Evolutionary conservation across 2,329 filamentous ascomycete species (phyloP).

Genomic region (Beauveria bassiana): DNA sequence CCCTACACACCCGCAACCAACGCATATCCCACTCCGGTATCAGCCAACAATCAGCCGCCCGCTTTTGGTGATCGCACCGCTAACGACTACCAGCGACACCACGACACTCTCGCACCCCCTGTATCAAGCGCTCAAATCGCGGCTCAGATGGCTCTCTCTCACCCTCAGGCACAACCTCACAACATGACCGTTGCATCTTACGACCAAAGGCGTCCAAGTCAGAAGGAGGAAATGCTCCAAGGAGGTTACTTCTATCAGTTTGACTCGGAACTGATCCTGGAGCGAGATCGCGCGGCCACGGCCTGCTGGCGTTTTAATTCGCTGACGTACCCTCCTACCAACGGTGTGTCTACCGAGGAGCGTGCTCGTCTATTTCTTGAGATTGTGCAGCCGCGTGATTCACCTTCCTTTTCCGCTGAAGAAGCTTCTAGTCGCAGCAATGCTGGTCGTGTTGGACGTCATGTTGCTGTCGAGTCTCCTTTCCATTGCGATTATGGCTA

Average conservation of each 20-base stretch:
- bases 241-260: slow-evolving; percentile 75
- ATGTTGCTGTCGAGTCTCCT: slow-evolving; percentile 74
- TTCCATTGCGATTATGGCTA: slow-evolving; percentile 95
- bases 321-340: slow-evolving; percentile 61
- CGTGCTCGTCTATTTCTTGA: slow-evolving; percentile 62
- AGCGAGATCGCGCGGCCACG: slow-evolving; percentile 75
- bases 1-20: slow-evolving; percentile 44
- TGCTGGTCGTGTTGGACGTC: slow-evolving; percentile 60
- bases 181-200: slow-evolving; percentile 20
- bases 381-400: slow-evolving; percentile 58
- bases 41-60: slow-evolving; percentile 40
- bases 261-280: slow-evolving; percentile 67
- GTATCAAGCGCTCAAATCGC: slow-evolving; percentile 43
- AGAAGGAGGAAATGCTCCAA: slow-evolving; percentile 85
- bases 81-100: slow-evolving; percentile 50
- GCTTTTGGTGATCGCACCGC: slow-evolving; percentile 41
- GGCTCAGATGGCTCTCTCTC: slow-evolving; percentile 52
- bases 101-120: slow-evolving; percentile 36
- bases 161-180: slow-evolving; percentile 30
- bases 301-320: slow-evolving; percentile 85
- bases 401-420: slow-evolving; percentile 48
- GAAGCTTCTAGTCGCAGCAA: slow-evolving; percentile 44
- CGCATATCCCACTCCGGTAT: slow-evolving; percentile 55
- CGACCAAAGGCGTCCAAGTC: slow-evolving; percentile 42
- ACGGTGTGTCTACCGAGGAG: slow-evolving; percentile 62